A percentile compares a stretch with the other conserved stretches of the same genome.
These are phyloP conservation scores for Papiliotrema nemorosa DNA, from an alignment of 1,284 basidiomycete genomes.

Conservation along the genomic window DNA sequence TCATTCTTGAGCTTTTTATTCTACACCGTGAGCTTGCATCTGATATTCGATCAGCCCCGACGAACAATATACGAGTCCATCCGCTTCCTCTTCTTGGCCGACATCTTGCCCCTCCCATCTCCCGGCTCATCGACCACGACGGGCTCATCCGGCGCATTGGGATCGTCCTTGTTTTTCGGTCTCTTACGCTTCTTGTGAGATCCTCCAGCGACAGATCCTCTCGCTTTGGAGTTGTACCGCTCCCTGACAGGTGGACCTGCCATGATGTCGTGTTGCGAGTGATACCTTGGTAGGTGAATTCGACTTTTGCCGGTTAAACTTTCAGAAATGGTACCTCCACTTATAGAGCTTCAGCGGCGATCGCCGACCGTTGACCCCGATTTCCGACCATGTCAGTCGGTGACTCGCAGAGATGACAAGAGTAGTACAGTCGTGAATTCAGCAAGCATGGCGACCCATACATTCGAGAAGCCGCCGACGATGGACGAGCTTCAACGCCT, in stretches of 20 bases:
- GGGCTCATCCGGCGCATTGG: slow-evolving; percentile 42
- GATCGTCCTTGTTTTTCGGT: slow-evolving; percentile 28
- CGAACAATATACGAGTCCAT: slow-evolving; percentile 54
- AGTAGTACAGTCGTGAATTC: no score
- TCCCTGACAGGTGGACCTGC: slow-evolving; percentile 40
- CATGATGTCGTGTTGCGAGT: slow-evolving; percentile 13
- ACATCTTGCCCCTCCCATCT: slow-evolving; percentile 34
- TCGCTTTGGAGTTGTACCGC: slow-evolving; percentile 47
- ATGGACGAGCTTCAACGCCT: slow-evolving; percentile 13
- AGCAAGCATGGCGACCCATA: not conserved
- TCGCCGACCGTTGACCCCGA: no score
- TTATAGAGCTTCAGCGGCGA: no score
- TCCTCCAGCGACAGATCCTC: slow-evolving; percentile 43
- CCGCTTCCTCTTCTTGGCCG: slow-evolving; percentile 48
- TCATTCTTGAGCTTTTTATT: slow-evolving; percentile 48
- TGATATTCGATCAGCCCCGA: slow-evolving; percentile 49
- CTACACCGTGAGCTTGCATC: slow-evolving; percentile 13
- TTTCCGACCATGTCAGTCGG: no score
- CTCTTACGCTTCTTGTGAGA: slow-evolving; percentile 45
- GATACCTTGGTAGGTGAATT: no score
- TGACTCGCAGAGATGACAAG: no score
- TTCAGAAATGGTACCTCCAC: no score
- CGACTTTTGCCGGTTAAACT: no score
- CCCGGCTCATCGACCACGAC: slow-evolving; percentile 35
- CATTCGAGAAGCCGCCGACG: not conserved